Conservation (phyloP, 2,329 filamentous ascomycete species). For the Diaporthe vaccinii region DNA sequence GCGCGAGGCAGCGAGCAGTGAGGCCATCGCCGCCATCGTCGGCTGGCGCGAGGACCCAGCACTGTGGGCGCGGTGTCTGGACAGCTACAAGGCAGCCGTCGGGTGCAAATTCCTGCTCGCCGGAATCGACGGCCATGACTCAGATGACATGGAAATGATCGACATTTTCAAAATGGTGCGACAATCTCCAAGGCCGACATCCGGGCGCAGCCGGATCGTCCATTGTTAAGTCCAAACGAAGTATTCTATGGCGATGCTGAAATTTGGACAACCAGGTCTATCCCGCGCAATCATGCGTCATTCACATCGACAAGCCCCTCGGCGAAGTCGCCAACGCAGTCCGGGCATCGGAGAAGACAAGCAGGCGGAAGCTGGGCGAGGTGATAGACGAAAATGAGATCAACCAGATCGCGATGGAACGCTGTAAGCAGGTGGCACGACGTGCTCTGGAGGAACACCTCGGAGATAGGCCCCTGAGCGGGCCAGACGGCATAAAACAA, state of each 20-base stretch:
- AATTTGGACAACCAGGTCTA: conserved; percentile 42
- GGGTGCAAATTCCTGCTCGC: conserved; percentile 47
- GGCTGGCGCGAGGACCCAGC: conserved; percentile 50
- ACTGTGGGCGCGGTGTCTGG: conserved; percentile 47
- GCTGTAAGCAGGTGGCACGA: conserved; percentile 32
- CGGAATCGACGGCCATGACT: conserved; percentile 49
- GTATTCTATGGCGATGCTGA: not conserved
- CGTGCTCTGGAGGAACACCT: conserved; percentile 17
- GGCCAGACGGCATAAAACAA: conserved; percentile 28
- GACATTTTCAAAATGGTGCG: conserved; percentile 44
- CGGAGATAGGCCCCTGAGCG: not conserved
- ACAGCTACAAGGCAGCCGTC: conserved; percentile 47
- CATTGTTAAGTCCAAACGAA: not conserved
- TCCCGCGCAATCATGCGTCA: conserved; percentile 42
- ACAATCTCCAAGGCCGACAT: conserved; percentile 8
- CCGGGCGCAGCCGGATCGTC: not conserved
- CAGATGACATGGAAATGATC: conserved; percentile 49
- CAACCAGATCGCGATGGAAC: conserved; percentile 30
- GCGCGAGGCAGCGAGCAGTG: conserved; percentile 31
- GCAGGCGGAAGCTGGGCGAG: conserved; percentile 12
- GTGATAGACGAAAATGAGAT: conserved; percentile 29
- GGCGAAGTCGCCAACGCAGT: conserved; percentile 47
- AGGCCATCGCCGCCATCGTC: conserved; percentile 46
- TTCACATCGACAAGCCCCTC: conserved; percentile 47
- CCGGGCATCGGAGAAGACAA: conserved; percentile 31